Base-by-base conservation (phyloP, 495 filamentous ascomycete genomes). In the Penicillium verhagenii region DNA sequence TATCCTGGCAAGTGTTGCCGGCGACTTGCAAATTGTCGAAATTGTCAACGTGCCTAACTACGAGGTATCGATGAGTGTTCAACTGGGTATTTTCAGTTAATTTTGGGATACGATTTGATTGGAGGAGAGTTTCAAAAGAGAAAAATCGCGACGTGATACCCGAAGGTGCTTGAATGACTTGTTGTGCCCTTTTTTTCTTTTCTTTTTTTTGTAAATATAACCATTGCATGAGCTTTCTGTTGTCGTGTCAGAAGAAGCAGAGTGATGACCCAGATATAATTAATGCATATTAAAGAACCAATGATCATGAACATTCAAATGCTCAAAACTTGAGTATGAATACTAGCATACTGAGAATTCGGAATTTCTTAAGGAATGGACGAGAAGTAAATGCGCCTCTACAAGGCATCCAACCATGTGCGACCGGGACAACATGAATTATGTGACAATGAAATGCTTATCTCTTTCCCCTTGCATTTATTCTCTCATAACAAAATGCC, bases 41-140 rank as follows among this genome's bases (percentile, higher is more conserved):
- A 66, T 72, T 21, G 77, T 81, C 28, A 77, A 79, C 52, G 74
- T 81, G 62, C 78, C 78, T 21, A 70, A 80, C 47, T 80, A 64
- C 56, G 73, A 69, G 20, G 72, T 79, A 23, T 70, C 76, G 2
- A 75, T 75, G 71, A 73, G 64, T 33, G 45, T 81, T 28, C 74
- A 75, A 1, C 51, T 81, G 58, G 71, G 68, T 10, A 63, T 77
- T 43, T 80, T 81, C 60, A 59, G 31, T 23, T 57, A 50, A 48
- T 14, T 14, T n/a, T n/a, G n/a, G 28, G 21, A 21, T 26, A 18
- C 16, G 8, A 29, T 13, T 28, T 16, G 16, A 7, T 26, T 11
- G 45, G 20, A 18, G 16, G 23, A 11, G 7, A n/a, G 10, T 48
- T 39, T 13, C 54, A 20, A 13, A 31, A 13, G 19, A 44, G 21